Percentiles rank a stretch among this genome's conserved stretches.
Conservation (phyloP, 2,329 filamentous ascomycete species). For the Westerdykella ornata region DNA sequence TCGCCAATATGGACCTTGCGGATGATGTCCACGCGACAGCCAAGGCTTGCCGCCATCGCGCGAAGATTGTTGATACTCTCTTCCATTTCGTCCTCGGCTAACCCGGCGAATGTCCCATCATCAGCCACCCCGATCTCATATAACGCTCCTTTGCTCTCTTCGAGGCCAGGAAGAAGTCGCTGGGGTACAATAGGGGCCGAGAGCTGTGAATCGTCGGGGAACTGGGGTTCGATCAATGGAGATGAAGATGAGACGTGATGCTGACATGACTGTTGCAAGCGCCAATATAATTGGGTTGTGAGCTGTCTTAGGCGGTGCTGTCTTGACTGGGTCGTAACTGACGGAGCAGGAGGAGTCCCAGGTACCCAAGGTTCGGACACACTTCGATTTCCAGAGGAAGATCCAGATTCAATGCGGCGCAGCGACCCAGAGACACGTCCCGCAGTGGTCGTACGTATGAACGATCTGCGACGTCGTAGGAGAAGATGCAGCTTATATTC, state of each 20-base stretch:
- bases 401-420: slow-evolving; percentile 37
- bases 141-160: slow-evolving; percentile 85
- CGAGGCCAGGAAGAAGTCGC: slow-evolving; percentile 63
- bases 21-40: slow-evolving; percentile 75
- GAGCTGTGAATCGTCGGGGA: slow-evolving; percentile 64
- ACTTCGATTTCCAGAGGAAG: slow-evolving; percentile 19
- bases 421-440: slow-evolving; percentile 48
- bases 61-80: slow-evolving; percentile 80
- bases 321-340: slow-evolving; percentile 59
- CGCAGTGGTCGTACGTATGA: slow-evolving; percentile 63
- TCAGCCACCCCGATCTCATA: slow-evolving; percentile 97
- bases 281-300: slow-evolving; percentile 91
- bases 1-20: slow-evolving; percentile 78
- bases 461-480: slow-evolving; percentile 68
- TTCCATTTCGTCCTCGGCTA: slow-evolving; percentile 84
- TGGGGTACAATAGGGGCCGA: slow-evolving; percentile 49
- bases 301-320: slow-evolving; percentile 83
- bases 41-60: slow-evolving; percentile 87
- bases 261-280: slow-evolving; percentile 87
- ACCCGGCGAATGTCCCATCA: slow-evolving; percentile 81
- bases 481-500: slow-evolving; percentile 96
- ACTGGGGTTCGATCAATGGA: slow-evolving; percentile 65
- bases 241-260: slow-evolving; percentile 76
- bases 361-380: slow-evolving; percentile 26
- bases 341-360: slow-evolving; percentile 33